Conservation (phyloP, 106 monocot genomes). For the Dendrobium nobile region DNA sequence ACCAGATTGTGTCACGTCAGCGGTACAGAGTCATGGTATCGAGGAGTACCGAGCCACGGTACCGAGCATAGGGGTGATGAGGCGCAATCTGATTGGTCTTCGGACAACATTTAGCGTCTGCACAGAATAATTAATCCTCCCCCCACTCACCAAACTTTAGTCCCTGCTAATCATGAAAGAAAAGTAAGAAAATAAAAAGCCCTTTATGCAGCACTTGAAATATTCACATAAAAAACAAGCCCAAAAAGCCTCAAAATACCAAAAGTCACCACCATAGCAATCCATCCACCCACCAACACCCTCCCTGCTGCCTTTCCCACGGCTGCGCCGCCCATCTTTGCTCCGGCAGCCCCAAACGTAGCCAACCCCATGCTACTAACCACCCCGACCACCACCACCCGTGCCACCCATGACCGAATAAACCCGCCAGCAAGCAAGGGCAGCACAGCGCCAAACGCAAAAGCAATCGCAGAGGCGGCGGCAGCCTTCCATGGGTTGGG, state of each 20-base stretch:
- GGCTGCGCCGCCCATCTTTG: conserved; percentile 22
- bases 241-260: conserved; percentile 11
- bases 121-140: too few relatives aligned
- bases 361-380: conserved; percentile 27
- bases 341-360: conserved; percentile 29
- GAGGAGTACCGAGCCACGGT: too few relatives aligned
- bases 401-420: conserved; percentile 13
- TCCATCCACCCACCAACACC: conserved; percentile 36
- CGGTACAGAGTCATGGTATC: too few relatives aligned
- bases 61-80: too few relatives aligned
- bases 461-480: conserved; percentile 33
- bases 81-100: too few relatives aligned
- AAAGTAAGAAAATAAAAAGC: neutral
- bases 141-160: too few relatives aligned
- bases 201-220: neutral
- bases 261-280: conserved; percentile 27
- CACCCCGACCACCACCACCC: conserved; percentile 21
- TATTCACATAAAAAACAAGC: neutral
- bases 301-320: conserved; percentile 19
- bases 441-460: conserved; percentile 25
- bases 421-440: conserved; percentile 37
- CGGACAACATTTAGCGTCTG: too few relatives aligned
- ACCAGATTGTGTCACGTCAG: too few relatives aligned
- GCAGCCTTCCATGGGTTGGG: conserved; percentile 35
- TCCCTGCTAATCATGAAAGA: neutral